Conservation (phyloP, 306 rosid species). For the Vigna angularis region DNA sequence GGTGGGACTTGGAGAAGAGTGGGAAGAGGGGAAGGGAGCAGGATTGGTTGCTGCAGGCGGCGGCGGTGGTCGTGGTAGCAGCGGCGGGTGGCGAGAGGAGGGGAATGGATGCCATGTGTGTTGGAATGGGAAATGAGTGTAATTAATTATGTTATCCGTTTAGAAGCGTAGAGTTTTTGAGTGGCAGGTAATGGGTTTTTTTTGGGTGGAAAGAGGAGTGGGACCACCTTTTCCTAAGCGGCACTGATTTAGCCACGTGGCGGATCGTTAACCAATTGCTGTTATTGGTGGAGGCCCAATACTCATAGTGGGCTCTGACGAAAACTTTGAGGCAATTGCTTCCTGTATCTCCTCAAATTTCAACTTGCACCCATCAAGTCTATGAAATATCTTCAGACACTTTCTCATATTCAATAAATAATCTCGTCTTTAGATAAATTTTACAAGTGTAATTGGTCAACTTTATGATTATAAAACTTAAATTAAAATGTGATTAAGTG, state of each 20-base stretch:
- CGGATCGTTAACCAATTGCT: not conserved
- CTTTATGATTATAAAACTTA: no score
- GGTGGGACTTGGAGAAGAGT: conserved; percentile 9
- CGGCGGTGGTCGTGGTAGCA: conserved; percentile 46
- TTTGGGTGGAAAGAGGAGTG: conserved; percentile 37
- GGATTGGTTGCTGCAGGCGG: conserved; percentile 36
- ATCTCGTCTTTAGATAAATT: no score
- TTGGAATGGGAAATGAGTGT: not conserved
- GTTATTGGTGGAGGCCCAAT: not conserved
- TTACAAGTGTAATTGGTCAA: no score
- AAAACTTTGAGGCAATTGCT: no score
- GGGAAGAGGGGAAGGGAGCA: conserved; percentile 38
- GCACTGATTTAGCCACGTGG: conserved; percentile 1
- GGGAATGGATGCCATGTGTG: conserved; percentile 65
- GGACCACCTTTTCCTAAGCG: conserved; percentile 23
- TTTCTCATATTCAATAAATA: no score
- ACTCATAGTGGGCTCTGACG: not conserved
- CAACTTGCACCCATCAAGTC: no score
- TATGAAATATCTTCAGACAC: no score
- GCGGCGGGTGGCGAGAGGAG: conserved; percentile 60
- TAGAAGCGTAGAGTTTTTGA: not conserved
- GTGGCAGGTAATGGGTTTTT: conserved; percentile 17
- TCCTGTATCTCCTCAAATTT: no score
- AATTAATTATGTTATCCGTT: conserved; percentile 49
- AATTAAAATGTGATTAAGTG: no score